Conservation (phyloP, 805 yeast species). For the Komagataella ulmi region DNA sequence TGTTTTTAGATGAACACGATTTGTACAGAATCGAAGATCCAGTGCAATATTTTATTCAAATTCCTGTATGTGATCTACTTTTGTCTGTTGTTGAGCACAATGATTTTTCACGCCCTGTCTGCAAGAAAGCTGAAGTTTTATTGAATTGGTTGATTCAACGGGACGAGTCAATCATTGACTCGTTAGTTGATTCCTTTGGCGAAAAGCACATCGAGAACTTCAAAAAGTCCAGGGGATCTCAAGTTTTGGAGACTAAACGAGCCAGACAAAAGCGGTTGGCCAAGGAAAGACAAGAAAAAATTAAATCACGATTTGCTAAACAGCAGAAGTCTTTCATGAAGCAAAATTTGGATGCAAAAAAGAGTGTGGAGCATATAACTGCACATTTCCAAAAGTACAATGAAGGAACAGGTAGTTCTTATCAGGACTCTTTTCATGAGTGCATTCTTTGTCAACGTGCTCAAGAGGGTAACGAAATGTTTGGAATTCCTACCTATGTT, state of each 20-base stretch:
- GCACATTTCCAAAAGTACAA: slow-evolving; percentile 11
- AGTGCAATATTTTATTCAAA: slow-evolving; percentile 23
- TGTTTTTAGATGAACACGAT: slow-evolving; percentile 28
- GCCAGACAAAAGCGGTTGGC: slow-evolving; percentile 47
- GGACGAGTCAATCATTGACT: slow-evolving; percentile 34
- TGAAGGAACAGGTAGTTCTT: slow-evolving; percentile 7
- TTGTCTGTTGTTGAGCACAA: slow-evolving; percentile 34
- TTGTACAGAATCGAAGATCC: slow-evolving; percentile 8
- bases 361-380: slow-evolving; percentile 9
- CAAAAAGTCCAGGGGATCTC: slow-evolving; percentile 25
- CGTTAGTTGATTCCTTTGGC: slow-evolving; percentile 46
- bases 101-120: slow-evolving; percentile 31
- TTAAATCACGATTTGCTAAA: slow-evolving; percentile 48
- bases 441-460: slow-evolving; percentile 53
- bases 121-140: slow-evolving; percentile 42
- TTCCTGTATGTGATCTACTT: slow-evolving; percentile 45
- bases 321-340: slow-evolving; percentile 31
- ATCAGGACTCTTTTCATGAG: slow-evolving; percentile 16
- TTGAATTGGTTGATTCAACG: slow-evolving; percentile 35
- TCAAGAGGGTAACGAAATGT: slow-evolving; percentile 27
- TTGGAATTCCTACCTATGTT: slow-evolving; percentile 46
- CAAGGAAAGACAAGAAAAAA: slow-evolving; percentile 44
- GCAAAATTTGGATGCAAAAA: slow-evolving; percentile 13
- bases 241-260: slow-evolving; percentile 32
- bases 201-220: slow-evolving; percentile 34